phyloP scores from a whole-genome alignment of 2,329 filamentous ascomycete genomes.

The Penicillium sp. region DNA sequence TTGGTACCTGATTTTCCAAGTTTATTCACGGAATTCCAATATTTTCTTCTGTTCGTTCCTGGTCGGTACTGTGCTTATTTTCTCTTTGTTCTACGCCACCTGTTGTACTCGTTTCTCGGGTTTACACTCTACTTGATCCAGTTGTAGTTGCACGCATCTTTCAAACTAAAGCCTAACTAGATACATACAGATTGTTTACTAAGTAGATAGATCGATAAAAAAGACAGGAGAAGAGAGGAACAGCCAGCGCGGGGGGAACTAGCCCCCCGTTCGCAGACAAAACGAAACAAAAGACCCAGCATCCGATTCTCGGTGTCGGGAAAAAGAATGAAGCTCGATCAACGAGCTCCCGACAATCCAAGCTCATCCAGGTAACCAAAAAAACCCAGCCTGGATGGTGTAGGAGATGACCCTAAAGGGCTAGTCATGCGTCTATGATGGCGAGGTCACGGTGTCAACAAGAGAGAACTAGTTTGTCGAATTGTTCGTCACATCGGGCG shows the following conservation, averaged over 20 bases:
- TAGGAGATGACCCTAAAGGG: constrained; percentile 62
- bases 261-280: constrained; percentile 50
- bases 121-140: not conserved
- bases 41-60: not conserved
- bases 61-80: not conserved
- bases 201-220: constrained; percentile 24
- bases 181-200: constrained; percentile 26
- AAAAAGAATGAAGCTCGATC: constrained; percentile 29
- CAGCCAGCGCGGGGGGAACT: constrained; percentile 35
- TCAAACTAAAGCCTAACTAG: constrained; percentile 21
- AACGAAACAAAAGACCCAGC: constrained; percentile 46
- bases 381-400: constrained; percentile 55
- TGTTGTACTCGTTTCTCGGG: not conserved
- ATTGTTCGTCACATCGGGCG: constrained; percentile 18
- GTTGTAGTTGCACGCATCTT: constrained; percentile 28
- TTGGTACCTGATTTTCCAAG: not conserved
- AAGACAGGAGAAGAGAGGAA: constrained; percentile 32
- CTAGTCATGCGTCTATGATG: constrained; percentile 15
- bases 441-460: constrained; percentile 8
- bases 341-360: constrained; percentile 32
- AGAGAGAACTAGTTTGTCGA: constrained; percentile 1
- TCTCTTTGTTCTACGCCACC: no score
- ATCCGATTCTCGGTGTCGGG: constrained; percentile 55
- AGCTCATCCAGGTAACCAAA: constrained; percentile 44
- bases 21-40: not conserved